Conservation (phyloP, 1,284 basidiomycete genomes). For the Ustanciosporium gigantosporum region DNA sequence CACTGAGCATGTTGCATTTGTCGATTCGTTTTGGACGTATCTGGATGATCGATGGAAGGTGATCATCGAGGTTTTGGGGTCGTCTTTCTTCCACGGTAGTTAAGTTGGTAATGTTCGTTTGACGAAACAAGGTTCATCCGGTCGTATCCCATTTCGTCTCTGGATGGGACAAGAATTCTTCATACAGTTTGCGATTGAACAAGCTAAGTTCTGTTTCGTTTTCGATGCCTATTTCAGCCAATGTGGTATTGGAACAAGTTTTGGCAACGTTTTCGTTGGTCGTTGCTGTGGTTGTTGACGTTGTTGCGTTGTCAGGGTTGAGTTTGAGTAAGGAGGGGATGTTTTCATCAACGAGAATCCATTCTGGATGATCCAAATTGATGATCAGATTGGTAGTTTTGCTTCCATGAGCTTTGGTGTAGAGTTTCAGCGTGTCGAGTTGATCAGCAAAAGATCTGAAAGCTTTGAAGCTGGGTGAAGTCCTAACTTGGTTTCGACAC, state of each 20-base stretch:
- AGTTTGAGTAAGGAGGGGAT: not conserved
- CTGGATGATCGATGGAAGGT: no score
- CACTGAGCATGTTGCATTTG: no score
- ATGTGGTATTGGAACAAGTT: constrained; percentile 17
- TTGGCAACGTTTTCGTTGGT: not conserved
- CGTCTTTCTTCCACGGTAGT: no score
- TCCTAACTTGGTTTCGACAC: constrained; percentile 64
- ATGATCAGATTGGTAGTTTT: constrained; percentile 67
- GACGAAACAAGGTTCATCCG: constrained; percentile 5
- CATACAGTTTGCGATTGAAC: constrained; percentile 52
- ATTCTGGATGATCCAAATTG: constrained; percentile 58
- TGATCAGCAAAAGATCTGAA: constrained; percentile 42
- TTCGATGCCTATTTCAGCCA: constrained; percentile 47
- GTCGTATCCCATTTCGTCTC: constrained; percentile 51
- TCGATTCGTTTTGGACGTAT: no score
- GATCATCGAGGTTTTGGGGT: no score
- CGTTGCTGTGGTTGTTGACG: no score
- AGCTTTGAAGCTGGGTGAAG: constrained; percentile 41
- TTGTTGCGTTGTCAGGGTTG: not conserved
- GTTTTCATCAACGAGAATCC: constrained; percentile 42
- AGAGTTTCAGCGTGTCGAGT: constrained; percentile 84
- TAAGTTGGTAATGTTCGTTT: no score
- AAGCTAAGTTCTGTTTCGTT: constrained; percentile 59
- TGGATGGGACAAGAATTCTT: constrained; percentile 49
- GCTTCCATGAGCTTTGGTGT: constrained; percentile 88